These are phyloP conservation scores for Salinomyces thailandicus DNA, from an alignment of 2,329 filamentous ascomycete genomes.

Conservation along the genomic window DNA sequence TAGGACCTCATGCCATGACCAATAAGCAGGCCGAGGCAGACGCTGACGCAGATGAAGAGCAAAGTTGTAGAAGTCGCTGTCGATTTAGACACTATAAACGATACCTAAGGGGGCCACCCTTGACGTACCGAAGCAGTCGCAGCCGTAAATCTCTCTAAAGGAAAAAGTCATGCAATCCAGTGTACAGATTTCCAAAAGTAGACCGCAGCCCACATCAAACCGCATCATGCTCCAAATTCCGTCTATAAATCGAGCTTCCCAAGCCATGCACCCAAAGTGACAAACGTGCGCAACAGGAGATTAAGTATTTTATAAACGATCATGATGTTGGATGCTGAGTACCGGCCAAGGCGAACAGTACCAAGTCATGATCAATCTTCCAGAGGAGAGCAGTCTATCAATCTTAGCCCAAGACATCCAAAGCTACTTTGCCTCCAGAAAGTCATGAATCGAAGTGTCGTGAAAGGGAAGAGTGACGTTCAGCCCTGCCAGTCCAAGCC, in stretches of 20 bases:
- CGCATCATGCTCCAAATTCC: too few relatives aligned
- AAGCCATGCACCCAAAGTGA: neutral
- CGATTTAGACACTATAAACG: conserved; percentile 1
- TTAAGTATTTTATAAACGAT: neutral
- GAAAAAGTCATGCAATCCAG: neutral
- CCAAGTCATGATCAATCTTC: neutral
- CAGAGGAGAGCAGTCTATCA: neutral
- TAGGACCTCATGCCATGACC: too few relatives aligned
- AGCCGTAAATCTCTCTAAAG: too few relatives aligned
- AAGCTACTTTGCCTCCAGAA: conserved; percentile 11
- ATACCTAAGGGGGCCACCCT: neutral
- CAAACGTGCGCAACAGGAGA: neutral
- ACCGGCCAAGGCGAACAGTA: conserved; percentile 1
- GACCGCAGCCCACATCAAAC: neutral
- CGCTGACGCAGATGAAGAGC: too few relatives aligned
- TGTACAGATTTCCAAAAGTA: neutral
- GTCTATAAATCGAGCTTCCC: conserved; percentile 1
- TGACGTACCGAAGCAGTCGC: too few relatives aligned
- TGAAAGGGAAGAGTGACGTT: conserved; percentile 5
- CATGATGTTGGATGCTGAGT: neutral
- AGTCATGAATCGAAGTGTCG: conserved; percentile 10
- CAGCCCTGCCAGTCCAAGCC: conserved; percentile 26
- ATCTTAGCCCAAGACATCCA: conserved; percentile 21
- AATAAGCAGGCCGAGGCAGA: too few relatives aligned
- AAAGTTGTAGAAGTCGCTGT: too few relatives aligned